A percentile compares a stretch with the other conserved stretches of the same genome.
Conservation (phyloP, 2,329 filamentous ascomycete species). For the Colletotrichum limetticola region DNA sequence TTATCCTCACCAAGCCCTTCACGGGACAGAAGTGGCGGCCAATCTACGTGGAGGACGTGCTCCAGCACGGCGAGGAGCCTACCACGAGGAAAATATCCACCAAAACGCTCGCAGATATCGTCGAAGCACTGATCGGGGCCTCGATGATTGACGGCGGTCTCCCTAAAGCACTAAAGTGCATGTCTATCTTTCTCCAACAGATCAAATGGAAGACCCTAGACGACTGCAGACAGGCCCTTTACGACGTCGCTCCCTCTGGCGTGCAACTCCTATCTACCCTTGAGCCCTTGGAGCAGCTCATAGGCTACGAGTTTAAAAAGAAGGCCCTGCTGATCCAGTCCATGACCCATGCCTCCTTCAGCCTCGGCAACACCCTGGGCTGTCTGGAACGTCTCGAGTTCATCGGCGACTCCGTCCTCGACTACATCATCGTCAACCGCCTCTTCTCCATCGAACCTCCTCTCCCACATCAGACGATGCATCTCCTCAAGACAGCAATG, state of each 20-base stretch:
- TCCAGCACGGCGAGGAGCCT: constrained; percentile 37
- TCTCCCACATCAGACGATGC: constrained; percentile 70
- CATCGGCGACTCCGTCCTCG: constrained; percentile 86
- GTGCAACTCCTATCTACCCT: constrained; percentile 53
- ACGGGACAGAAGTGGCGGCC: constrained; percentile 79
- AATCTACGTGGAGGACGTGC: constrained; percentile 60
- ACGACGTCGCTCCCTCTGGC: constrained; percentile 48
- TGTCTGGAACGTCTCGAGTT: constrained; percentile 84
- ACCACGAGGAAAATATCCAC: constrained; percentile 63
- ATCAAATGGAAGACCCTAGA: constrained; percentile 62
- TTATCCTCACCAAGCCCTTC: constrained; percentile 76
- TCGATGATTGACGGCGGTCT: constrained; percentile 77
- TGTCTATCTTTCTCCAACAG: constrained; percentile 74
- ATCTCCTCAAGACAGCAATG: constrained; percentile 77
- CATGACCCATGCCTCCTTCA: constrained; percentile 78
- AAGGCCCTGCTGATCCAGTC: constrained; percentile 79
- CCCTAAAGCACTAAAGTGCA: constrained; percentile 69
- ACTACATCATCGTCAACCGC: constrained; percentile 76
- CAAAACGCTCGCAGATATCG: constrained; percentile 87
- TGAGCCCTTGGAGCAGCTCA: constrained; percentile 67
- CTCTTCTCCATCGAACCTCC: constrained; percentile 61
- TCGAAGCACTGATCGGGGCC: constrained; percentile 86
- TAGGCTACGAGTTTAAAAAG: constrained; percentile 79
- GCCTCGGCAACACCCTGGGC: constrained; percentile 55
- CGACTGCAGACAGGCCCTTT: constrained; percentile 54